phyloP scores from a whole-genome alignment of 495 filamentous ascomycete genomes.

The Niebla homalea region DNA sequence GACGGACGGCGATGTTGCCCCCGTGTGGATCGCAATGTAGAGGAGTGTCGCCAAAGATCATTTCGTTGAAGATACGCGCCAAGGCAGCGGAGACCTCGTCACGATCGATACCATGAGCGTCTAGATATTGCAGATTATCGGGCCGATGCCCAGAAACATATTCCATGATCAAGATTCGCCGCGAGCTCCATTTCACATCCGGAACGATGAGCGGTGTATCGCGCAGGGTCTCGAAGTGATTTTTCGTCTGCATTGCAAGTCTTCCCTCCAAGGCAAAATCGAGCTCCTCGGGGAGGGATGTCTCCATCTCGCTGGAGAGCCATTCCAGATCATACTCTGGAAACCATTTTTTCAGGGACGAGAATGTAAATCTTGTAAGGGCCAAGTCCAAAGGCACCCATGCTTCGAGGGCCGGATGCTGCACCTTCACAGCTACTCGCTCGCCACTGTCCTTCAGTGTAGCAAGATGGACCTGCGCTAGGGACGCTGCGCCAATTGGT shows the following conservation, averaged over 20 bases:
- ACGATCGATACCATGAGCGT: slow-evolving; percentile 73
- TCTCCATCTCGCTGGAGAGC: slow-evolving; percentile 86
- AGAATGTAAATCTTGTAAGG: slow-evolving; percentile 79
- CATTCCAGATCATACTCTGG: slow-evolving; percentile 96
- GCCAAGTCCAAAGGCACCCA: slow-evolving; percentile 85
- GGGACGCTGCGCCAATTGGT: slow-evolving; percentile 83
- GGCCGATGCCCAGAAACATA: slow-evolving; percentile 75
- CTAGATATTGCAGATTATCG: slow-evolving; percentile 80
- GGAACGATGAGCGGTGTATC: slow-evolving; percentile 75
- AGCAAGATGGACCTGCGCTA: slow-evolving; percentile 93
- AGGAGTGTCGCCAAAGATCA: slow-evolving; percentile 93
- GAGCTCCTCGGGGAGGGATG: slow-evolving; percentile 79
- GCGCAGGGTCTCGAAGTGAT: slow-evolving; percentile 61
- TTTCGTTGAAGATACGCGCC: slow-evolving; percentile 93
- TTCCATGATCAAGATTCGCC: slow-evolving; percentile 91
- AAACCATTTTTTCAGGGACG: slow-evolving; percentile 80
- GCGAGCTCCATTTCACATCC: slow-evolving; percentile 77
- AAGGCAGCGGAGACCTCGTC: slow-evolving; percentile 93
- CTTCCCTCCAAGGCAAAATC: slow-evolving; percentile 78
- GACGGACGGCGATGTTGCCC: slow-evolving; percentile 88
- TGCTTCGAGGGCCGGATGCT: slow-evolving; percentile 81
- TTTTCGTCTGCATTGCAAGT: slow-evolving; percentile 65
- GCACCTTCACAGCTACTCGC: slow-evolving; percentile 95
- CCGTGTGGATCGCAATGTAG: slow-evolving; percentile 97
- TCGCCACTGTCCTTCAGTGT: slow-evolving; percentile 69